phyloP scores from a whole-genome alignment of 179 eudicot genomes.

The Heliamphora pulchella region DNA sequence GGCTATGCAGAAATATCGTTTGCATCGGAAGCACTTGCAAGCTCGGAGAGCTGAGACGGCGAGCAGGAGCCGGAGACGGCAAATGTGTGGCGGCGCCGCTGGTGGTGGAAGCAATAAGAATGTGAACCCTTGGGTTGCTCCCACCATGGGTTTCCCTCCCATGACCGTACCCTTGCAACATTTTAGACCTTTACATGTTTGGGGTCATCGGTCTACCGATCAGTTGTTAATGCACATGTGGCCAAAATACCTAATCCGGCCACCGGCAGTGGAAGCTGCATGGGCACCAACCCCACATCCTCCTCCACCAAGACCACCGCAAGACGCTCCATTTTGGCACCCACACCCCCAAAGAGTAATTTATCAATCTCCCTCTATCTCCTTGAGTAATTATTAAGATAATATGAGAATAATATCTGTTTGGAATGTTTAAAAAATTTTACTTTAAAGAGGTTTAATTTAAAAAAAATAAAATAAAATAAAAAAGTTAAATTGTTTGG shows the following conservation, averaged over 20 bases:
- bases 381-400: too few species aligned
- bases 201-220: conserved; percentile 86
- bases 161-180: conserved; percentile 47
- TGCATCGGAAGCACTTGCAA: conserved; percentile 77
- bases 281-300: conserved; percentile 45
- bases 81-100: conserved; percentile 41
- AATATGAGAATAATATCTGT: too few species aligned
- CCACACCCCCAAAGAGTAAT: conserved; percentile 58
- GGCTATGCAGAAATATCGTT: conserved; percentile 67
- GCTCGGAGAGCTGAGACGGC: conserved; percentile 96
- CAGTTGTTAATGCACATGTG: conserved; percentile 53
- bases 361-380: background rate
- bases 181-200: conserved; percentile 80
- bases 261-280: conserved; percentile 21
- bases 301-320: conserved; percentile 31
- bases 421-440: too few species aligned
- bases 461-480: too few species aligned
- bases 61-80: conserved; percentile 77
- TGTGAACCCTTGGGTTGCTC: conserved; percentile 57
- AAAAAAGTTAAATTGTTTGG: too few species aligned
- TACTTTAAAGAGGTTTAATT: too few species aligned
- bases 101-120: conserved; percentile 36
- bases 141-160: conserved; percentile 84
- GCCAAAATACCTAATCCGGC: conserved; percentile 52
- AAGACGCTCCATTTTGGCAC: conserved; percentile 55